Evolutionary conservation across 192 early-diverging fungal genomes (phyloP).

Genomic region (Funneliformis mosseae): DNA sequence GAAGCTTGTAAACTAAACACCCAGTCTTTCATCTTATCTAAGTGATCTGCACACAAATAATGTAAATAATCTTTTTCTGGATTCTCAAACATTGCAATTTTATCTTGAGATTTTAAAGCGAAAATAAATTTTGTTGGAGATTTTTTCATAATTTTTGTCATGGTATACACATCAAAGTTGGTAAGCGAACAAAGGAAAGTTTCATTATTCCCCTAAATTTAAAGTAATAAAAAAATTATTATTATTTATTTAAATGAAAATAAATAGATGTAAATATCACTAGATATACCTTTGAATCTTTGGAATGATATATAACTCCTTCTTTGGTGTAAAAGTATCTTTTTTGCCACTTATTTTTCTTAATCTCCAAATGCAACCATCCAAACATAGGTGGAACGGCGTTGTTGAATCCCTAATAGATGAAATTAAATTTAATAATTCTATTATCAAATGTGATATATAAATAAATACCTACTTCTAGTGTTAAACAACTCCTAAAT

Average conservation of each 20-base stretch:
- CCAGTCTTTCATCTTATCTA: constrained; percentile 74
- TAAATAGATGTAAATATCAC: neutral
- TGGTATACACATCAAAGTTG: constrained; percentile 85
- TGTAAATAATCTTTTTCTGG: constrained; percentile 77
- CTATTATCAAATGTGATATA: constrained; percentile 38
- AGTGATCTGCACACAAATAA: constrained; percentile 67
- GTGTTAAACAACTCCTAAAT: constrained; percentile 59
- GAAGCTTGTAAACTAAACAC: constrained; percentile 66
- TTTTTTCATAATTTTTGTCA: constrained; percentile 61
- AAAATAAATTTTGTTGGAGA: constrained; percentile 82
- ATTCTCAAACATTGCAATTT: constrained; percentile 78
- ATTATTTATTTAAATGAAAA: neutral
- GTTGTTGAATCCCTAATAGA: constrained; percentile 40
- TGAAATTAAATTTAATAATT: constrained; percentile 38
- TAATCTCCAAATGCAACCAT: constrained; percentile 75
- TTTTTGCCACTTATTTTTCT: constrained; percentile 86
- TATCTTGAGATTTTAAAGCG: constrained; percentile 81
- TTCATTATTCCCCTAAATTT: constrained; percentile 5
- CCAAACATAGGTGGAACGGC: constrained; percentile 37
- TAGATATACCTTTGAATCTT: constrained; percentile 64
- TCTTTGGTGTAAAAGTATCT: constrained; percentile 71
- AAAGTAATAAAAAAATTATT: neutral
- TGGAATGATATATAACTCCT: constrained; percentile 65
- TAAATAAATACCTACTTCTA: constrained; percentile 53
- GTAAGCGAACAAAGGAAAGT: constrained; percentile 56